Percentiles rank a stretch among this genome's conserved stretches.
Evolutionary conservation across 164 flowering plant genomes (phyloP).

Genomic region (Kalanchoe fedtschenkoi): DNA sequence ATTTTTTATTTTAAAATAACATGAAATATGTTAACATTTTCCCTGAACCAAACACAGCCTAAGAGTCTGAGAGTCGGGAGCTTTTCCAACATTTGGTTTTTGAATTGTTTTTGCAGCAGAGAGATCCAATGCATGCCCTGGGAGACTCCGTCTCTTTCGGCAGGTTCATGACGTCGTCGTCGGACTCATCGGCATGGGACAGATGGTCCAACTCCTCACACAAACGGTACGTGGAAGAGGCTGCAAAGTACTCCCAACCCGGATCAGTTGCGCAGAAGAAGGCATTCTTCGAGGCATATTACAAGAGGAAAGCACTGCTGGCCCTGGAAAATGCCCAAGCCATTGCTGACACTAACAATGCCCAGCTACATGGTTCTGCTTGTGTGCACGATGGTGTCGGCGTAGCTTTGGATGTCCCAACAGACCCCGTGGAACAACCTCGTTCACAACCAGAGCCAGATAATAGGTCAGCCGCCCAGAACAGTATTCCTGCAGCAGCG

Average conservation of each 20-base stretch:
- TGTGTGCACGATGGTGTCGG: background rate
- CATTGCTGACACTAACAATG: constrained; percentile 1
- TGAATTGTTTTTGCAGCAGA: constrained; percentile 20
- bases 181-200: constrained; percentile 56
- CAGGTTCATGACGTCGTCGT: constrained; percentile 30
- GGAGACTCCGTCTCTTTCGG: constrained; percentile 69
- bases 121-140: constrained; percentile 37
- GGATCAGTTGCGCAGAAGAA: constrained; percentile 73
- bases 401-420: background rate
- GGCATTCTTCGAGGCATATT: constrained; percentile 72
- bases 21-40: no score
- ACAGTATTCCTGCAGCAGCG: background rate
- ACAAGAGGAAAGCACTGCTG: constrained; percentile 43
- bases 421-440: background rate
- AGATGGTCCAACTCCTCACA: constrained; percentile 55
- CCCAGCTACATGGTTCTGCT: background rate
- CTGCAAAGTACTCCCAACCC: constrained; percentile 44
- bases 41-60: no score
- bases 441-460: background rate
- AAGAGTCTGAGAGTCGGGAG: no score
- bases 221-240: constrained; percentile 65
- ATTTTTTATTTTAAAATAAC: no score
- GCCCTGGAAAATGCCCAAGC: constrained; percentile 30
- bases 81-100: background rate
- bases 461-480: background rate